phyloP scores from a whole-genome alignment of 495 filamentous ascomycete genomes.

The Talaromyces adpressus region DNA sequence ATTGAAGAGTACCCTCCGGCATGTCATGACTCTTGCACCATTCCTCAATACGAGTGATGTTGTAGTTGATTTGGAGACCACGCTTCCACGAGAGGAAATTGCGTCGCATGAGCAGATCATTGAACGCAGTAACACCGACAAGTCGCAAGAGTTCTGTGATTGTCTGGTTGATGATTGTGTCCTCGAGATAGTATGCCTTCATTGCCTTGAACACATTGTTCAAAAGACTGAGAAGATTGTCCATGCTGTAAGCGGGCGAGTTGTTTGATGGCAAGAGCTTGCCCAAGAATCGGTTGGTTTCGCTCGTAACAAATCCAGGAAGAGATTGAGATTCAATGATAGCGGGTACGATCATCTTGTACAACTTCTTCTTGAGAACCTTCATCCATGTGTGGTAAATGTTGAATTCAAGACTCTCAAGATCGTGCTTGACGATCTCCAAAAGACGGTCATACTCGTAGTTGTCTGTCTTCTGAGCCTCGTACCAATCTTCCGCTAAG shows the following conservation, averaged over 20 bases:
- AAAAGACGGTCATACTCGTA: constrained; percentile 97
- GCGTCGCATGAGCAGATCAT: constrained; percentile 93
- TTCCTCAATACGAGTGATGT: constrained; percentile 98
- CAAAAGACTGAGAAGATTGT: constrained; percentile 90
- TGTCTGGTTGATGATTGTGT: constrained; percentile 89
- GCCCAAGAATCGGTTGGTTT: constrained; percentile 95
- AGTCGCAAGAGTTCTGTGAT: constrained; percentile 89
- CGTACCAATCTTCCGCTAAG: constrained; percentile 98
- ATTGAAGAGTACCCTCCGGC: constrained; percentile 94
- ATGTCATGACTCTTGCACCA: constrained; percentile 99
- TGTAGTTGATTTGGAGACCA: constrained; percentile 99
- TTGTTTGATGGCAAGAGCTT: constrained; percentile 87
- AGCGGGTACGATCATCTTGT: constrained; percentile 98
- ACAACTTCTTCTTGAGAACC: constrained; percentile 95
- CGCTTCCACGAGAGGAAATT: constrained; percentile 99
- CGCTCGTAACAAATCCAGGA: constrained; percentile 96
- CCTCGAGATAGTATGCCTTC: constrained; percentile 96
- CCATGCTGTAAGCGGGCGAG: constrained; percentile 94
- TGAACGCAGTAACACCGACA: constrained; percentile 97
- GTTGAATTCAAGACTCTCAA: constrained; percentile 98
- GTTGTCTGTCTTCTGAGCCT: constrained; percentile 97
- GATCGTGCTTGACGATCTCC: constrained; percentile 98
- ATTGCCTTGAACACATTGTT: constrained; percentile 98
- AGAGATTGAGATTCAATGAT: constrained; percentile 99
- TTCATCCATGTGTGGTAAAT: constrained; percentile 99